These are phyloP conservation scores for Tillandsia leiboldiana DNA, from an alignment of 176 grass and related monocot species.

Conservation along the genomic window DNA sequence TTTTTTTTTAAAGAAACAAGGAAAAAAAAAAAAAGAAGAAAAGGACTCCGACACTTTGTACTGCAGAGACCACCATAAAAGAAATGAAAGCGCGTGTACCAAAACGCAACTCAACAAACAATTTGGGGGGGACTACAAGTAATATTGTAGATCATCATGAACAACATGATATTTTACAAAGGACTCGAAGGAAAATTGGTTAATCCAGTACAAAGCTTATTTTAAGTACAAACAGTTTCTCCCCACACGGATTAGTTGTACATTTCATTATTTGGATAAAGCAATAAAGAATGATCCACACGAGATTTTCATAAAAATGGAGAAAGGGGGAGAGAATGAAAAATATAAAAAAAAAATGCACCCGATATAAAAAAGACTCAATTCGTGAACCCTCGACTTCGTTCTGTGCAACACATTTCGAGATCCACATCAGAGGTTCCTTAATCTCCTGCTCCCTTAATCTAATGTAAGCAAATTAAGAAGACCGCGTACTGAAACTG, in stretches of 20 bases:
- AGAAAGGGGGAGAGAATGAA: neutral
- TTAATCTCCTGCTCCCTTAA: constrained; percentile 83
- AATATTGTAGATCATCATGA: no score
- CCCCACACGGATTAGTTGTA: neutral
- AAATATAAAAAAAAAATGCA: neutral
- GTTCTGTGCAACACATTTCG: constrained; percentile 89
- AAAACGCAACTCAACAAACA: no score
- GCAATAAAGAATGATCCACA: constrained; percentile 1
- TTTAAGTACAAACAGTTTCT: neutral
- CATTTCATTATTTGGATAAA: neutral
- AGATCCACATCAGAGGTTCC: constrained; percentile 97
- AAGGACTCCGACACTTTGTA: no score
- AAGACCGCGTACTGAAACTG: constrained; percentile 97
- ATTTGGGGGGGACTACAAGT: no score
- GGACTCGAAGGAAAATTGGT: neutral
- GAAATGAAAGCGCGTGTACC: no score
- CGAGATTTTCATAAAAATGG: neutral
- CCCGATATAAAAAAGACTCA: constrained; percentile 32
- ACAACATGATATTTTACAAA: no score
- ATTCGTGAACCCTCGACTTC: constrained; percentile 65
- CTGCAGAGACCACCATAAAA: no score
- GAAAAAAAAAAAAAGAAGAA: no score
- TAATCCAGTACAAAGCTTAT: neutral
- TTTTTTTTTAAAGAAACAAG: no score
- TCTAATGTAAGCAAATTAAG: constrained; percentile 92